Percentiles rank a stretch among this genome's conserved stretches.
Evolutionary conservation across 805 yeast species (phyloP).

Genomic region (Blastobotrys peoriensis): DNA sequence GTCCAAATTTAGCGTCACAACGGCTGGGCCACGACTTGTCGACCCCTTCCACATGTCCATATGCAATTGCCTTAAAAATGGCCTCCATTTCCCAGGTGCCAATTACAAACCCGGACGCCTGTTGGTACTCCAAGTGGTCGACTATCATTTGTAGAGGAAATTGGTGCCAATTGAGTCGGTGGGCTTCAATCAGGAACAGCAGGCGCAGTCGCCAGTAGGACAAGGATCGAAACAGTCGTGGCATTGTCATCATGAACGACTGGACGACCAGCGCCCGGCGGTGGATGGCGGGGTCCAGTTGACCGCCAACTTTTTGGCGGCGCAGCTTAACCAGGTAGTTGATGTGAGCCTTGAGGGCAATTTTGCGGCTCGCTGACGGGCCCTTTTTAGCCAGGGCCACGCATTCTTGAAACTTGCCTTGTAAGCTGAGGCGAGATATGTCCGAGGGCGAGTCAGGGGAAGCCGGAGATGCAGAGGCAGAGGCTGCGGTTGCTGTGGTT

Average conservation of each 20-base stretch:
- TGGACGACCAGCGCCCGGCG: slow-evolving; percentile 16
- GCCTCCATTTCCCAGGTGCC: slow-evolving; percentile 25
- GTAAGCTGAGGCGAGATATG: neutral
- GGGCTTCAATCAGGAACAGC: slow-evolving; percentile 24
- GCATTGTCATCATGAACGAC: slow-evolving; percentile 16
- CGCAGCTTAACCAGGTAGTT: slow-evolving; percentile 9
- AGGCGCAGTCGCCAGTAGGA: slow-evolving; percentile 28
- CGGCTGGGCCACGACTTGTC: slow-evolving; percentile 16
- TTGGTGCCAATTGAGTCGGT: slow-evolving; percentile 16
- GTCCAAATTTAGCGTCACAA: slow-evolving; percentile 22
- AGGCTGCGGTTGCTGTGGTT: neutral
- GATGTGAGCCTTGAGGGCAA: slow-evolving; percentile 20
- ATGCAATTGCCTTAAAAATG: slow-evolving; percentile 26
- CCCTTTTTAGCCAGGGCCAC: slow-evolving; percentile 2
- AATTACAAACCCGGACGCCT: slow-evolving; percentile 26
- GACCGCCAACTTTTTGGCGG: slow-evolving; percentile 1
- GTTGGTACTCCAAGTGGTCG: slow-evolving; percentile 25
- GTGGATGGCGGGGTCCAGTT: slow-evolving; percentile 6
- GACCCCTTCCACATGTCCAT: slow-evolving; percentile 11
- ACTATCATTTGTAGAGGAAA: slow-evolving; percentile 23
- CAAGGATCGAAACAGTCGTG: slow-evolving; percentile 15
- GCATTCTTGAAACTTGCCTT: slow-evolving; percentile 9
- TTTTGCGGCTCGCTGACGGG: slow-evolving; percentile 2
- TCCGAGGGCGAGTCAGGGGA: neutral
- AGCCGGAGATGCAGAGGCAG: neutral